Evolutionary conservation across 805 yeast species (phyloP).

Genomic region (Wickerhamiella parazyma): DNA sequence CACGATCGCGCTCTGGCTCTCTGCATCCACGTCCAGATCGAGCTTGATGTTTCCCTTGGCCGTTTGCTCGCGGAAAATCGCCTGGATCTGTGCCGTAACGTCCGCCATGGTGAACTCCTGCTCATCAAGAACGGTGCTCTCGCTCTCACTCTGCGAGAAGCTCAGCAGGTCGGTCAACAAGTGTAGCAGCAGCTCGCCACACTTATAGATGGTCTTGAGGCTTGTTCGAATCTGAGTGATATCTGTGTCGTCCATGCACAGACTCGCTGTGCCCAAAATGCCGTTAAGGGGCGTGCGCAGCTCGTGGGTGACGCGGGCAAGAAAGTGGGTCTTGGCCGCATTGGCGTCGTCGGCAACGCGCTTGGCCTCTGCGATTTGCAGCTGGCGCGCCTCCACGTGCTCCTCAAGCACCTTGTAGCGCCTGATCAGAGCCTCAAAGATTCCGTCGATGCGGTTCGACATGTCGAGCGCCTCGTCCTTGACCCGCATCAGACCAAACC

Average conservation of each 20-base stretch:
- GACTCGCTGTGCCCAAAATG: slow-evolving; percentile 87
- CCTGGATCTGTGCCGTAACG: slow-evolving; percentile 68
- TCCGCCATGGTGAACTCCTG: slow-evolving; percentile 69
- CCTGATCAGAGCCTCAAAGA: slow-evolving; percentile 77
- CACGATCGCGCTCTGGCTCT: slow-evolving; percentile 35
- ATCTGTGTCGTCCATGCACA: slow-evolving; percentile 71
- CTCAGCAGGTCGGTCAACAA: slow-evolving; percentile 82
- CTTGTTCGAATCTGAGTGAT: slow-evolving; percentile 51
- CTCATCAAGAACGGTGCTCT: slow-evolving; percentile 69
- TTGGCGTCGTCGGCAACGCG: slow-evolving; percentile 70
- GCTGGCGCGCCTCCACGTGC: slow-evolving; percentile 73
- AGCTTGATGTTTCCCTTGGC: slow-evolving; percentile 48
- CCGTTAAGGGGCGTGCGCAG: slow-evolving; percentile 93
- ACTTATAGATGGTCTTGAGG: slow-evolving; percentile 68
- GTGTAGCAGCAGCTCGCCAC: slow-evolving; percentile 82
- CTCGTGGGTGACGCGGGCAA: slow-evolving; percentile 89
- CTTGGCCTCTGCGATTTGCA: slow-evolving; percentile 74
- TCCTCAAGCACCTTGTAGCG: slow-evolving; percentile 82
- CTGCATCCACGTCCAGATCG: slow-evolving; percentile 36
- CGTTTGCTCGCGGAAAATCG: slow-evolving; percentile 61
- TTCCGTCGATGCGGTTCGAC: slow-evolving; percentile 80
- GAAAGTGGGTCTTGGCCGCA: slow-evolving; percentile 88
- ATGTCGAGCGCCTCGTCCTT: slow-evolving; percentile 77
- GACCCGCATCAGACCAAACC: slow-evolving; percentile 16
- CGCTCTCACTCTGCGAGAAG: slow-evolving; percentile 81